Conservation (phyloP, 192 early-diverging fungal species). For the Backusella circina region DNA sequence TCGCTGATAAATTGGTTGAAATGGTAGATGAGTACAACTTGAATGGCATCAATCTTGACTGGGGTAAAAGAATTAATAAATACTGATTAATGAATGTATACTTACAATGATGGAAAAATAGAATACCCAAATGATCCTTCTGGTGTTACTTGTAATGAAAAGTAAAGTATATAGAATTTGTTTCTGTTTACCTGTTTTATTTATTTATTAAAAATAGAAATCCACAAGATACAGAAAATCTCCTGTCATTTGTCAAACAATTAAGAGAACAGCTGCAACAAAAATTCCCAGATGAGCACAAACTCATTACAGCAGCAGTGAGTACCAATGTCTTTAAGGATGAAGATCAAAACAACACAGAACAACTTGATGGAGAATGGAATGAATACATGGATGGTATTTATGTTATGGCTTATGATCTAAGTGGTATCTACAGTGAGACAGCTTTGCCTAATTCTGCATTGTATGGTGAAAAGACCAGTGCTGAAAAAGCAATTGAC, state of each 20-base stretch:
- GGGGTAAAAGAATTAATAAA: slow-evolving; percentile 33
- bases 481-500: slow-evolving; percentile 9
- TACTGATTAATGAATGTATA: too few relatives aligned
- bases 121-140: slow-evolving; percentile 32
- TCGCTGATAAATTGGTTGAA: slow-evolving; percentile 38
- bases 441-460: slow-evolving; percentile 24
- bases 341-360: slow-evolving; percentile 6
- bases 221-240: slow-evolving; percentile 40
- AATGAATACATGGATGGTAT: slow-evolving; percentile 12
- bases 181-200: background rate
- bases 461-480: slow-evolving; percentile 12
- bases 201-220: slow-evolving; percentile 6
- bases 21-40: slow-evolving; percentile 38
- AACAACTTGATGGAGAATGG: slow-evolving; percentile 17
- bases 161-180: background rate
- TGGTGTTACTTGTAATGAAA: slow-evolving; percentile 34
- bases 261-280: slow-evolving; percentile 26
- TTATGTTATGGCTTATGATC: slow-evolving; percentile 32
- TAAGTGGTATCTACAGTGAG: slow-evolving; percentile 22
- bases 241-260: slow-evolving; percentile 30
- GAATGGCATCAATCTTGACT: slow-evolving; percentile 66
- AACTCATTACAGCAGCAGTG: slow-evolving; percentile 38
- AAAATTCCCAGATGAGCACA: slow-evolving; percentile 17
- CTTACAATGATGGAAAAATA: slow-evolving; percentile 1
- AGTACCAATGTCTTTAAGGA: slow-evolving; percentile 33